Conservation (phyloP, 2,329 filamentous ascomycete species). For the Drechslera avenae region DNA sequence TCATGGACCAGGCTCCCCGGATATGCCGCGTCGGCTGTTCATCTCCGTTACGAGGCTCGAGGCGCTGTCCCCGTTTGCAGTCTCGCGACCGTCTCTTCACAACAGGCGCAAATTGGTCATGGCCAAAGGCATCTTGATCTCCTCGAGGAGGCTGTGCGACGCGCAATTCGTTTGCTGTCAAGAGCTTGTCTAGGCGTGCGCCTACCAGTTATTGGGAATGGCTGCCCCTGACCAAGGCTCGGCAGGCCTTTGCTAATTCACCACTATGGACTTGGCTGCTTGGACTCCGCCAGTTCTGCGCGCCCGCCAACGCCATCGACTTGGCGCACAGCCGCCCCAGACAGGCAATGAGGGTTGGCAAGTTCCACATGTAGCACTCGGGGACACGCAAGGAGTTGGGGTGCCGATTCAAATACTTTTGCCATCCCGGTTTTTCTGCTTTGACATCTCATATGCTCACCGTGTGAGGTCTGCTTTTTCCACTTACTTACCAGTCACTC, state of each 20-base stretch:
- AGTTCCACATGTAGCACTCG: slow-evolving; percentile 41
- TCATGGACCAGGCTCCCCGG: neutral
- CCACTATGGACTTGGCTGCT: slow-evolving; percentile 32
- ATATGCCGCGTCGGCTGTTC: slow-evolving; percentile 2
- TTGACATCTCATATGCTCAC: slow-evolving; percentile 29
- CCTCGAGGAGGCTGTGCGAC: slow-evolving; percentile 17
- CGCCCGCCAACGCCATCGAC: slow-evolving; percentile 37
- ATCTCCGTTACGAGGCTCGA: slow-evolving; percentile 1
- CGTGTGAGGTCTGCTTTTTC: slow-evolving; percentile 33
- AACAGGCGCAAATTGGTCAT: neutral
- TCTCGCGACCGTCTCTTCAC: neutral
- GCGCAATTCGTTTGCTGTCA: slow-evolving; percentile 14
- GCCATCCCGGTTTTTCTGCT: slow-evolving; percentile 22
- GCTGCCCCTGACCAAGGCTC: slow-evolving; percentile 44
- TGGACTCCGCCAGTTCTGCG: slow-evolving; percentile 37
- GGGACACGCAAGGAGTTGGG: slow-evolving; percentile 35
- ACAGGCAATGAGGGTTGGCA: slow-evolving; percentile 44
- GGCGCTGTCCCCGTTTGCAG: slow-evolving; percentile 3
- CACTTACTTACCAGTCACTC: slow-evolving; percentile 44
- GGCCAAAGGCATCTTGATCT: slow-evolving; percentile 1
- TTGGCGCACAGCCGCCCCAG: slow-evolving; percentile 40
- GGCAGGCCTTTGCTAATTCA: slow-evolving; percentile 38
- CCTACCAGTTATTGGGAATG: slow-evolving; percentile 22
- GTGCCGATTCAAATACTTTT: slow-evolving; percentile 41
- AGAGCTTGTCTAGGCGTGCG: slow-evolving; percentile 6